Evolutionary conservation across 306 rosid species (phyloP).

Genomic region (Cicer bijugum): DNA sequence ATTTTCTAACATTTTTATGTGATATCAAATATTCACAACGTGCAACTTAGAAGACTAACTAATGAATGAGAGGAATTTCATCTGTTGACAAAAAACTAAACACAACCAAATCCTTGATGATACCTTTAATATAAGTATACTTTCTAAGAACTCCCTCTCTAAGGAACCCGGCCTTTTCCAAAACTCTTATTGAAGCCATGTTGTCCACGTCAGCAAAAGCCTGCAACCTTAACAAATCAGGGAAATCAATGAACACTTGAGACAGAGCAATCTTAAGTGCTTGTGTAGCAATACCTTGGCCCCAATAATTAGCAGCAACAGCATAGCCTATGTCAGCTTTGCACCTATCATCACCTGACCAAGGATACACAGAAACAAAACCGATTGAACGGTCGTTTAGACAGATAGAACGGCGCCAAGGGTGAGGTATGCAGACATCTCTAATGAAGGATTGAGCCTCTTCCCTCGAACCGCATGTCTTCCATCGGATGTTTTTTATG

Average conservation of each 20-base stretch:
- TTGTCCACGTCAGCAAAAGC: conserved; percentile 51
- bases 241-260: conserved; percentile 52
- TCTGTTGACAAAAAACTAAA: conserved; percentile 52
- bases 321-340: conserved; percentile 63
- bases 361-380: conserved; percentile 45
- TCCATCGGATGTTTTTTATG: conserved; percentile 41
- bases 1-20: no score
- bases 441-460: conserved; percentile 59
- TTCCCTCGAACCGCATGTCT: conserved; percentile 53
- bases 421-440: conserved; percentile 70
- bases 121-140: conserved; percentile 52
- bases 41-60: background rate
- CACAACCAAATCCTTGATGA: conserved; percentile 4
- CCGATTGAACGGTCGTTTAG: conserved; percentile 55
- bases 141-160: conserved; percentile 67
- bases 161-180: conserved; percentile 68
- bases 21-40: no score
- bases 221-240: conserved; percentile 62
- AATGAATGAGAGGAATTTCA: background rate
- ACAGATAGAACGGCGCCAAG: conserved; percentile 65
- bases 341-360: conserved; percentile 51
- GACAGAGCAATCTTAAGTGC: conserved; percentile 54
- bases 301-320: conserved; percentile 58
- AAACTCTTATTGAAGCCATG: conserved; percentile 64
- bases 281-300: conserved; percentile 57